phyloP scores from a whole-genome alignment of 192 early-diverging fungal genomes.

The Entomortierella chlamydospora region DNA sequence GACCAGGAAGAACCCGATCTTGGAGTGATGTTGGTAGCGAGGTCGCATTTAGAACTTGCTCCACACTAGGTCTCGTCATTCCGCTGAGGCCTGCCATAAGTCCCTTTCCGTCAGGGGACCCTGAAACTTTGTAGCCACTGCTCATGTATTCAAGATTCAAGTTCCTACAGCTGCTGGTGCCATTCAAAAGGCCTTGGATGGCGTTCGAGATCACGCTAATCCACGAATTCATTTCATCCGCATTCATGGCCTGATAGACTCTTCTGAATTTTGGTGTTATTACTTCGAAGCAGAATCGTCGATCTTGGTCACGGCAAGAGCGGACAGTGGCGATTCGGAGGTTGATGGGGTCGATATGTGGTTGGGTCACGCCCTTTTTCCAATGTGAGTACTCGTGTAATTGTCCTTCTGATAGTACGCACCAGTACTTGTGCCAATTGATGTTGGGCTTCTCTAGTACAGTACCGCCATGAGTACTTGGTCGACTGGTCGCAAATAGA shows the following conservation, averaged over 20 bases:
- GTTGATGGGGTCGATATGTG: conserved; percentile 68
- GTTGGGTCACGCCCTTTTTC: conserved; percentile 64
- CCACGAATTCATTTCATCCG: conserved; percentile 75
- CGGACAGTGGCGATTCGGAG: conserved; percentile 76
- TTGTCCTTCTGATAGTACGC: conserved; percentile 70
- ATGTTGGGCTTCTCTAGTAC: conserved; percentile 45
- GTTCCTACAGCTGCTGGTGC: conserved; percentile 57
- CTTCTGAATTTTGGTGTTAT: conserved; percentile 69
- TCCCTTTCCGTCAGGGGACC: conserved; percentile 16
- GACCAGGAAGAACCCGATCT: conserved; percentile 36
- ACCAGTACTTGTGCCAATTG: conserved; percentile 65
- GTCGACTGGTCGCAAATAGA: conserved; percentile 67
- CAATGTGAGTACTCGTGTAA: conserved; percentile 74
- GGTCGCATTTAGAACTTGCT: conserved; percentile 25
- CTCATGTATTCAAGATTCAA: conserved; percentile 24
- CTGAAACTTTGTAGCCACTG: background rate
- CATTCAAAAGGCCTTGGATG: conserved; percentile 72
- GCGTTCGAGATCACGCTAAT: conserved; percentile 75
- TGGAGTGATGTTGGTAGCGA: conserved; percentile 41
- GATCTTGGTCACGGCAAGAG: conserved; percentile 69
- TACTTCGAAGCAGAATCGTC: conserved; percentile 79
- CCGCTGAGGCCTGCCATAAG: conserved; percentile 24
- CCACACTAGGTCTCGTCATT: conserved; percentile 29
- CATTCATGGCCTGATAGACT: conserved; percentile 75
- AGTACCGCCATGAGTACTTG: conserved; percentile 36